phyloP scores from a whole-genome alignment of 805 yeast species.

The Nakazawaea wickerhamii region DNA sequence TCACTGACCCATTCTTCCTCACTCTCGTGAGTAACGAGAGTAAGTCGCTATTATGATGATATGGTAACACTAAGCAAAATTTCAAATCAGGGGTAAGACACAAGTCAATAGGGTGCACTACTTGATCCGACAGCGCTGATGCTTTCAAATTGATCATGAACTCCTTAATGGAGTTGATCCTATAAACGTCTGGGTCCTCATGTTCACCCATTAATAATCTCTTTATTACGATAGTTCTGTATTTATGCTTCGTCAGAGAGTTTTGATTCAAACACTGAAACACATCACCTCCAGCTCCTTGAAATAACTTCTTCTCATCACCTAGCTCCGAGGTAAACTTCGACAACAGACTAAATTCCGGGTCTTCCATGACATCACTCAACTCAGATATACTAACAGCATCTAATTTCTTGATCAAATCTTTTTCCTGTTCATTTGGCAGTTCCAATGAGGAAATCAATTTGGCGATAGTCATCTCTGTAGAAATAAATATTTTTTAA shows the following conservation, averaged over 20 bases:
- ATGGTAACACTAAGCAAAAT: slow-evolving; percentile 36
- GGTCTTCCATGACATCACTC: background rate
- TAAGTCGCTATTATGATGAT: slow-evolving; percentile 43
- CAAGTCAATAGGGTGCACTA: slow-evolving; percentile 10
- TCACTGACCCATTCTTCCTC: slow-evolving; percentile 28
- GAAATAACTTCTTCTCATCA: slow-evolving; percentile 1
- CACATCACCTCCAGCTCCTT: slow-evolving; percentile 12
- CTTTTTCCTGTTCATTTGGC: background rate
- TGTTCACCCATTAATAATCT: background rate
- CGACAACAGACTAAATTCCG: background rate
- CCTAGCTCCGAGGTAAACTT: background rate
- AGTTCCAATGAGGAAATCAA: background rate
- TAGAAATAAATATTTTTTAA: too few relatives aligned
- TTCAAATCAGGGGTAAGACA: slow-evolving; percentile 1
- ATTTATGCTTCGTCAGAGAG: slow-evolving; percentile 1
- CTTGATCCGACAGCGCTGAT: background rate
- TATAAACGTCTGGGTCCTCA: background rate
- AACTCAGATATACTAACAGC: background rate
- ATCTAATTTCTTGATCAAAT: background rate
- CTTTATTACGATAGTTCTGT: background rate
- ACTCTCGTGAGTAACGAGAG: slow-evolving; percentile 35
- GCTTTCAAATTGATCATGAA: slow-evolving; percentile 8
- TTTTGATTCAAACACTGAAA: slow-evolving; percentile 5
- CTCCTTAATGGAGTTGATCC: slow-evolving; percentile 6
- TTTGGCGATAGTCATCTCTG: background rate